Base-by-base conservation (phyloP, 192 early-diverging fungal species). In the Coemansia sp. region DNA sequence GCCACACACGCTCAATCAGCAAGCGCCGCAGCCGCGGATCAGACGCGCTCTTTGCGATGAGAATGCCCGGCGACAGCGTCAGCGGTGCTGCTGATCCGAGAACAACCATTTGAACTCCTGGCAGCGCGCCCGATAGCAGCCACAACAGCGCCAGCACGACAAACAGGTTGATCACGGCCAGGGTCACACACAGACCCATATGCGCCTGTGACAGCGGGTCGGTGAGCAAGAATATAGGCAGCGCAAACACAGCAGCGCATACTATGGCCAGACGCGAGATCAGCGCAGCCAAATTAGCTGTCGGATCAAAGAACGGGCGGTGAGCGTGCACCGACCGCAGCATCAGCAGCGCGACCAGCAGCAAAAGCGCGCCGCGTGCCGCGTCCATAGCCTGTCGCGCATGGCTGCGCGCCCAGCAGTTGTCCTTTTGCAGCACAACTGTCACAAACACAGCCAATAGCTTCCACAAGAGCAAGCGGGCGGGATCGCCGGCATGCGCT, bases 1-100 rank as follows among this genome's bases (percentile, higher is more conserved):
- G 88, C 88, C 88, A 89, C 53, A 89, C 82, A 4, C 88, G 76
- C 59, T 83, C 85, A 39, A 82, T 83, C 19, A 87, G 78, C 53
- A 82, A 62, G 10, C 75, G 66, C n/a, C 75, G 63, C 51, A 82
- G 65, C 5, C 73, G 66, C 55, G 79, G 64, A 52, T 82, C 79
- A 24, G 70, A 73, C 5, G 73, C 27, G 35, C 9, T 70, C 37
- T 53, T 66, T 0, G 79, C 70, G 0, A 74, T 67, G 19, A 82
- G 65, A 25, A 82, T 68, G 23, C 79, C 79, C 3, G 79, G 79
- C 55, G 79, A 82, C 58, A 82, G 39, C 27, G 71, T 74, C 64
- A 82, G 64, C 15, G 73, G 62, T 19, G 82, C 76, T 2, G 83
- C 58, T 5, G 84, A 59, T 35, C 85, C 79, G 48, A 76, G 79